Conservation (phyloP, 495 filamentous ascomycete genomes). For the Cenococcum geophilum region DNA sequence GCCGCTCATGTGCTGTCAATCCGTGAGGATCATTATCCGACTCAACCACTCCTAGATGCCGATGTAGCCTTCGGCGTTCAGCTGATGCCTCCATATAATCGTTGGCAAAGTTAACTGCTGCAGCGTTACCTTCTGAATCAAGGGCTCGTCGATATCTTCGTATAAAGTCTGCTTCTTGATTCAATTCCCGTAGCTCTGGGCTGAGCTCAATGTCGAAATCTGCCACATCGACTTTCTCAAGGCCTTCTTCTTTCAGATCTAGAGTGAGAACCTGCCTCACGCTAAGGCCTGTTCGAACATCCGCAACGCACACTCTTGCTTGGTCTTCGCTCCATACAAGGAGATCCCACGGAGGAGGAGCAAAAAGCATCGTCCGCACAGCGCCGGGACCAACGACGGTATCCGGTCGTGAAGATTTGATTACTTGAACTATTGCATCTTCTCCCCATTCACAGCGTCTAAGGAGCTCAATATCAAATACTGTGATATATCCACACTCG, state of each 20-base stretch:
- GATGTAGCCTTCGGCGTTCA: conserved; percentile 31
- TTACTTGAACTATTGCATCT: conserved; percentile 42
- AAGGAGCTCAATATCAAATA: conserved; percentile 56
- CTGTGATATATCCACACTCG: conserved; percentile 62
- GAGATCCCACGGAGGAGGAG: conserved; percentile 83
- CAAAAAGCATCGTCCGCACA: conserved; percentile 84
- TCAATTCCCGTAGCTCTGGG: conserved; percentile 26
- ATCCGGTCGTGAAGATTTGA: conserved; percentile 42
- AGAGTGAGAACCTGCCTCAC: conserved; percentile 69
- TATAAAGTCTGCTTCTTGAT: conserved; percentile 38
- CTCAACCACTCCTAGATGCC: conserved; percentile 29
- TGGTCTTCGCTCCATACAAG: conserved; percentile 90
- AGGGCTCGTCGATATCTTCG: conserved; percentile 39
- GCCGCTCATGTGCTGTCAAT: conserved; percentile 51
- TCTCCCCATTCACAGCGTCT: conserved; percentile 37
- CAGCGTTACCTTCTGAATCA: conserved; percentile 33
- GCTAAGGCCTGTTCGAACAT: conserved; percentile 69
- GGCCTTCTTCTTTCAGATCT: conserved; percentile 48
- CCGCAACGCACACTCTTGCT: conserved; percentile 75
- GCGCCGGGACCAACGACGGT: conserved; percentile 55
- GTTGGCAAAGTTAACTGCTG: conserved; percentile 38
- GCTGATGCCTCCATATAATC: conserved; percentile 41
- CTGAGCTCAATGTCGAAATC: conserved; percentile 42
- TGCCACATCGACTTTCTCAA: conserved; percentile 40
- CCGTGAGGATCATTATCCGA: conserved; percentile 44